Percentiles rank a stretch among this genome's conserved stretches.
phyloP scores from a whole-genome alignment of 2,329 filamentous ascomycete species.

The Setomelanomma holmii region DNA sequence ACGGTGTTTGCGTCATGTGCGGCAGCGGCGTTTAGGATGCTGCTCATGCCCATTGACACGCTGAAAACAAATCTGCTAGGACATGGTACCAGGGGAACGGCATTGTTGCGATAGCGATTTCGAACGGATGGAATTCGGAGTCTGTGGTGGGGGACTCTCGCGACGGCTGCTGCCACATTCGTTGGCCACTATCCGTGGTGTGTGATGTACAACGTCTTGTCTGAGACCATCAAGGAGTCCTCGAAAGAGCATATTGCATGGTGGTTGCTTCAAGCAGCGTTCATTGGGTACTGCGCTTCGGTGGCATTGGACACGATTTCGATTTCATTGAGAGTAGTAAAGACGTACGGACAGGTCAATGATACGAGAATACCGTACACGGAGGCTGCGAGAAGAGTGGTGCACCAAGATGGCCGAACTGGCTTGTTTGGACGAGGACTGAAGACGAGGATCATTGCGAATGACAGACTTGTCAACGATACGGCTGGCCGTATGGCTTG shows the following conservation, averaged over 20 bases:
- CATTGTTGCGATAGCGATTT: conserved; percentile 31
- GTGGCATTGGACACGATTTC: conserved; percentile 37
- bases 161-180: conserved; percentile 39
- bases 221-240: conserved; percentile 29
- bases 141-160: conserved; percentile 42
- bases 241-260: conserved; percentile 24
- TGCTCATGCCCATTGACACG: conserved; percentile 38
- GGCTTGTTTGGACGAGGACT: conserved; percentile 36
- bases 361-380: conserved; percentile 35
- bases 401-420: conserved; percentile 31
- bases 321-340: conserved; percentile 36
- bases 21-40: conserved; percentile 36
- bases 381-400: conserved; percentile 32
- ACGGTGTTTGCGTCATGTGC: conserved; percentile 37
- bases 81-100: conserved; percentile 30
- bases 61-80: conserved; percentile 38
- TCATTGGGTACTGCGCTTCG: conserved; percentile 41
- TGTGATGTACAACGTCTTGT: conserved; percentile 35
- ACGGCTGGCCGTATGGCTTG: conserved; percentile 1
- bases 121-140: conserved; percentile 32
- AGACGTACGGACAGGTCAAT: conserved; percentile 41
- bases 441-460: conserved; percentile 40
- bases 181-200: conserved; percentile 43
- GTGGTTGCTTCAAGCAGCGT: conserved; percentile 35
- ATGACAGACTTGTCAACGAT: conserved; percentile 5